Conservation (phyloP, 129 eudicot genomes). For the Logfia minima region DNA sequence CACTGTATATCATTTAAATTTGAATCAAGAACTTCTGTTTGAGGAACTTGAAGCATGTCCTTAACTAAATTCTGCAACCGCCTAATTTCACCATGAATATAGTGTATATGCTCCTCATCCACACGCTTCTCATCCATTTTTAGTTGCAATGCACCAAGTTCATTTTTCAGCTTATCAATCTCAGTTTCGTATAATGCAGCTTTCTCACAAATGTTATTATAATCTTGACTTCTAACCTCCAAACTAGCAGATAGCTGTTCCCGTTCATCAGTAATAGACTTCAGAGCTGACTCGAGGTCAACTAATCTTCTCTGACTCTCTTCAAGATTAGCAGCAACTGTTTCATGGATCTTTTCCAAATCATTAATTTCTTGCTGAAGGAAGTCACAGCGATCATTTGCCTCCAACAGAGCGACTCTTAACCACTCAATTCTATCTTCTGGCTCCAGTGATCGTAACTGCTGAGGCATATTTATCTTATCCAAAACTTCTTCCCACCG, state of each 20-base stretch:
- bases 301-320: constrained; percentile 53
- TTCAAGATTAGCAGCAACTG: constrained; percentile 57
- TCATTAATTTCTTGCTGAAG: constrained; percentile 71
- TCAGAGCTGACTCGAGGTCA: constrained; percentile 57
- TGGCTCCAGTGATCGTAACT: constrained; percentile 77
- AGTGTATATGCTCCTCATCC: constrained; percentile 46
- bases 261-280: constrained; percentile 52
- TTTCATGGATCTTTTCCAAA: constrained; percentile 50
- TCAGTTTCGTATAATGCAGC: constrained; percentile 33
- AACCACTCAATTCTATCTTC: constrained; percentile 93
- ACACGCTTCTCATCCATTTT: constrained; percentile 48
- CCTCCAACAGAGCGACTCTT: constrained; percentile 62
- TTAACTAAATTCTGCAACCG: constrained; percentile 56
- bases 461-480: constrained; percentile 68
- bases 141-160: constrained; percentile 41
- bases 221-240: constrained; percentile 53
- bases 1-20: constrained; percentile 37
- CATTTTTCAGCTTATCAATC: constrained; percentile 44
- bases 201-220: constrained; percentile 40
- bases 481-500: constrained; percentile 87
- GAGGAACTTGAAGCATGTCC: constrained; percentile 55
- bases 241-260: constrained; percentile 56
- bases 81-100: constrained; percentile 53
- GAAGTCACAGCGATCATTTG: constrained; percentile 54
- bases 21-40: constrained; percentile 44